Conservation (phyloP, 1,284 basidiomycete species). For the Mycosarcoma maydis region DNA sequence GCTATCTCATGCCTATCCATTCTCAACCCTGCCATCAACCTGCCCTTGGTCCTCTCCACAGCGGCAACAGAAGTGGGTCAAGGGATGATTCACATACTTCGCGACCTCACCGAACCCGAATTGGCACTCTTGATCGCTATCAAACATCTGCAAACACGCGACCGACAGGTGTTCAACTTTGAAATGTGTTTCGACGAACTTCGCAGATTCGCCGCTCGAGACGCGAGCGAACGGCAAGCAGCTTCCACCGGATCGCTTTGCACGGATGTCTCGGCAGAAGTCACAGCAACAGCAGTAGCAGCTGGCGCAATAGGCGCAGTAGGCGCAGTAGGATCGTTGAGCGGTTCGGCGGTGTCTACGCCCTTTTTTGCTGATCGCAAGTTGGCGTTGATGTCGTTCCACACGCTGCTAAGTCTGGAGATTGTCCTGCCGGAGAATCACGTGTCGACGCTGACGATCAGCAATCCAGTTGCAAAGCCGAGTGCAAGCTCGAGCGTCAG, state of each 20-base stretch:
- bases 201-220: slow-evolving; percentile 42
- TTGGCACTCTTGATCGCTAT: slow-evolving; percentile 60
- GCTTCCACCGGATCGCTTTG: slow-evolving; percentile 10
- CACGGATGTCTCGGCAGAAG: too few species aligned
- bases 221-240: slow-evolving; percentile 26
- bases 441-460: slow-evolving; percentile 20
- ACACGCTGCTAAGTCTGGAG: slow-evolving; percentile 28
- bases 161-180: slow-evolving; percentile 62
- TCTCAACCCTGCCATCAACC: slow-evolving; percentile 7
- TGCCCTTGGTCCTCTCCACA: slow-evolving; percentile 15
- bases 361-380: slow-evolving; percentile 38
- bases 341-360: slow-evolving; percentile 10
- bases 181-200: slow-evolving; percentile 63
- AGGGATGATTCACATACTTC: slow-evolving; percentile 15
- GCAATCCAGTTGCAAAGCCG: slow-evolving; percentile 31
- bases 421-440: slow-evolving; percentile 30
- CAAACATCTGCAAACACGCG: slow-evolving; percentile 58
- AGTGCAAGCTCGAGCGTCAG: slow-evolving; percentile 2
- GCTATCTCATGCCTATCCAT: slow-evolving; percentile 13
- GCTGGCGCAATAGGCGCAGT: not conserved
- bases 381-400: slow-evolving; percentile 38
- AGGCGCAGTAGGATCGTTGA: too few species aligned
- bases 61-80: slow-evolving; percentile 25
- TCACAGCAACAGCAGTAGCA: too few species aligned
- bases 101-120: slow-evolving; percentile 54